Percentiles rank a stretch among this genome's conserved stretches.
Evolutionary conservation across 2,329 filamentous ascomycete genomes (phyloP).

Genomic region (Fusarium sp.): DNA sequence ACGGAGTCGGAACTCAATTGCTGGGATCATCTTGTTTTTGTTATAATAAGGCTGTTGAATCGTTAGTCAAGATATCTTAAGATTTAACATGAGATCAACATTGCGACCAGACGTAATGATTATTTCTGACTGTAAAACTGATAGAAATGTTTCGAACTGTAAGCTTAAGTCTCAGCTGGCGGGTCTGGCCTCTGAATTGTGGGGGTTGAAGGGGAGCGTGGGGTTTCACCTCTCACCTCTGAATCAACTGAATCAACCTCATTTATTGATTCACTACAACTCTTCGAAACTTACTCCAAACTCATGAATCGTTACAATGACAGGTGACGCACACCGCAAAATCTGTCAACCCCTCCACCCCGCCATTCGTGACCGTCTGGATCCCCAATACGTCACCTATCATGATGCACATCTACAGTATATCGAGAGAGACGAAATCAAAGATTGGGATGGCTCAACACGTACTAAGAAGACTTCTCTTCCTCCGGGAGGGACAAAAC

Average conservation of each 20-base stretch:
- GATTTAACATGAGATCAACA: not conserved
- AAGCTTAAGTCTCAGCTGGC: not conserved
- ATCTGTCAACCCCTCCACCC: conserved; percentile 52
- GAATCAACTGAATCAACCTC: conserved; percentile 4
- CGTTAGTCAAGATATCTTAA: not conserved
- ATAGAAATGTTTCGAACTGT: not conserved
- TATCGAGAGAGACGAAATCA: conserved; percentile 49
- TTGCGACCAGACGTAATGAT: not conserved
- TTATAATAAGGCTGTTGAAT: not conserved
- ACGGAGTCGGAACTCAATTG: not conserved
- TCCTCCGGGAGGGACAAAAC: conserved; percentile 43
- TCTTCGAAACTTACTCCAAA: conserved; percentile 1
- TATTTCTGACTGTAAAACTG: not conserved
- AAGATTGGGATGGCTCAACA: conserved; percentile 49
- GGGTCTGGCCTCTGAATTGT: conserved; percentile 13
- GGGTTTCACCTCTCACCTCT: conserved; percentile 11
- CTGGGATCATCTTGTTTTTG: not conserved
- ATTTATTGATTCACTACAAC: not conserved
- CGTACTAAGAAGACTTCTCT: conserved; percentile 43
- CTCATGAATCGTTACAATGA: conserved; percentile 2
- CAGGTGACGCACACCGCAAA: conserved; percentile 14
- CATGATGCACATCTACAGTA: conserved; percentile 54
- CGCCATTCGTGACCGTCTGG: conserved; percentile 47
- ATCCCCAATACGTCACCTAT: conserved; percentile 54
- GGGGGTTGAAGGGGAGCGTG: conserved; percentile 2